phyloP scores from a whole-genome alignment of 2,329 filamentous ascomycete species.

The Fusarium tanahbumbuense region DNA sequence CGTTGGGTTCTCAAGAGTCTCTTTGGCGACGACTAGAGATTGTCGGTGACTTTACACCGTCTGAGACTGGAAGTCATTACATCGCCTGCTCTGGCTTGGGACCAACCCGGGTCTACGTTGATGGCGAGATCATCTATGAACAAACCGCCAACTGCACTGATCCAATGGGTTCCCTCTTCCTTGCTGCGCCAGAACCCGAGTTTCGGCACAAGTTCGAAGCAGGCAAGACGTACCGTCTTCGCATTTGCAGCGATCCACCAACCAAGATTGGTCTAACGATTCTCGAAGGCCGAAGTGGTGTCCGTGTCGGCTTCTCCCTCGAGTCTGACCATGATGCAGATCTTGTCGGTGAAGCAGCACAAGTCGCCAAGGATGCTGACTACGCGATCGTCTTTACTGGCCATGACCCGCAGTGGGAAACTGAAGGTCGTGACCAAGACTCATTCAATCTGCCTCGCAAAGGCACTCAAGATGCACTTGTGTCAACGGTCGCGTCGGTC shows the following conservation, averaged over 20 bases:
- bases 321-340: constrained; percentile 49
- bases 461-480: constrained; percentile 65
- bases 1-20: constrained; percentile 43
- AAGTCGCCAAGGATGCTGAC: constrained; percentile 67
- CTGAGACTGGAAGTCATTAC: constrained; percentile 46
- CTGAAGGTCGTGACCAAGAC: constrained; percentile 74
- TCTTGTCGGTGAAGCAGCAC: constrained; percentile 60
- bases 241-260: constrained; percentile 46
- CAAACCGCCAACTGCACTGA: constrained; percentile 45
- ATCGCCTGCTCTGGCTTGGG: constrained; percentile 48
- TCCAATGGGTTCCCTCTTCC: constrained; percentile 48
- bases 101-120: constrained; percentile 42
- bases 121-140: constrained; percentile 46
- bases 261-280: constrained; percentile 46
- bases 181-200: constrained; percentile 43
- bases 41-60: constrained; percentile 46
- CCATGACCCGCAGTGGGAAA: constrained; percentile 61
- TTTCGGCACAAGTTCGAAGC: constrained; percentile 42
- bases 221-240: constrained; percentile 44
- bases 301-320: constrained; percentile 47
- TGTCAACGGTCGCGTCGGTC: constrained; percentile 64
- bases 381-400: constrained; percentile 68
- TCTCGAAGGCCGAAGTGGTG: constrained; percentile 46
- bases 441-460: constrained; percentile 72
- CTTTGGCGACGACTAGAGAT: constrained; percentile 44